A percentile compares a stretch with the other conserved stretches of the same genome.
These are phyloP conservation scores for Boletellus deceptivus DNA, from an alignment of 1,284 basidiomycete genomes.

Conservation along the genomic window DNA sequence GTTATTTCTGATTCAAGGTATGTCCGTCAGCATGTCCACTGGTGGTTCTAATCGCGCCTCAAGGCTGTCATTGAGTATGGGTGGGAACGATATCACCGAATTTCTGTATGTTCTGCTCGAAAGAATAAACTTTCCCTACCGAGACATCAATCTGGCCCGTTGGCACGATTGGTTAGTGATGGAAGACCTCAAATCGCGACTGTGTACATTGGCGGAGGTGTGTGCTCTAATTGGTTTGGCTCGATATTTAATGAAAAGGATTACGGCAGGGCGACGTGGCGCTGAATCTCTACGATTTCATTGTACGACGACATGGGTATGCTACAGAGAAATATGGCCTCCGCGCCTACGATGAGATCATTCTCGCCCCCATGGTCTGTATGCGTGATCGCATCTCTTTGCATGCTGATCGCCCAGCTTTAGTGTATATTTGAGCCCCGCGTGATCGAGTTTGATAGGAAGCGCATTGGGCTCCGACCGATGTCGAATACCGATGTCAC, in stretches of 20 bases:
- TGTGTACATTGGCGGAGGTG: conserved; percentile 87
- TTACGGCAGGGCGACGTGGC: conserved; percentile 78
- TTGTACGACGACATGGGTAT: conserved; percentile 74
- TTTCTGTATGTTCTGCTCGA: conserved; percentile 82
- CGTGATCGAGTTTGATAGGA: conserved; percentile 85
- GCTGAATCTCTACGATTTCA: conserved; percentile 86
- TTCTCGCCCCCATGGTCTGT: conserved; percentile 88
- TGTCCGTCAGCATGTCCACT: conserved; percentile 7
- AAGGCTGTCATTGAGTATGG: conserved; percentile 84
- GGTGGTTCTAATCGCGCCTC: conserved; percentile 7
- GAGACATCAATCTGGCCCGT: conserved; percentile 71
- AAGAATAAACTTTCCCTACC: conserved; percentile 86
- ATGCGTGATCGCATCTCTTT: not conserved
- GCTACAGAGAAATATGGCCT: conserved; percentile 87
- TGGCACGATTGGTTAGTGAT: conserved; percentile 87
- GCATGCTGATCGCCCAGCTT: conserved; percentile 3
- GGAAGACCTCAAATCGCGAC: conserved; percentile 81
- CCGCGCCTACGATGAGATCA: conserved; percentile 93
- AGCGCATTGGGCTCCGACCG: conserved; percentile 52
- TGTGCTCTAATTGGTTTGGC: conserved; percentile 17
- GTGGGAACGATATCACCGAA: conserved; percentile 91
- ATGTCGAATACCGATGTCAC: conserved; percentile 56
- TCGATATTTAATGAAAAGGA: conserved; percentile 2
- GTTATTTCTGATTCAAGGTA: conserved; percentile 88
- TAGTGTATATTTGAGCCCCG: conserved; percentile 92